phyloP scores from a whole-genome alignment of 2,329 filamentous ascomycete genomes.

The Teratosphaeria epicoccoides region DNA sequence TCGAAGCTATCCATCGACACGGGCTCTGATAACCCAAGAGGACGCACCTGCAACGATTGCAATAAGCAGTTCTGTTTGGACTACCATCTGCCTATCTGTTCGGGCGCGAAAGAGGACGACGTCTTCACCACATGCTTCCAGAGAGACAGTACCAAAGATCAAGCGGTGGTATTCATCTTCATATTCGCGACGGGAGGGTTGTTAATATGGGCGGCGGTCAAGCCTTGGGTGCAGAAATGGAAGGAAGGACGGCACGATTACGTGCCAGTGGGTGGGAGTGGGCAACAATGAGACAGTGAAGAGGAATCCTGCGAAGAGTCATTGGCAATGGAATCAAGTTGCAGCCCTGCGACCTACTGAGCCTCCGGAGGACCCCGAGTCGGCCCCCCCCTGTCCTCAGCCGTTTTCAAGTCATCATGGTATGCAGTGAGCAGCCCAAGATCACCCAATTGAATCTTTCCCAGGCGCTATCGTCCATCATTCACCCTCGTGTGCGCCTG shows the following conservation, averaged over 20 bases:
- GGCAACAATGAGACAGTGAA: constrained; percentile 30
- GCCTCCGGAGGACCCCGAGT: background rate
- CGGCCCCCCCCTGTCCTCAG: background rate
- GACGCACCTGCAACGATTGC: constrained; percentile 51
- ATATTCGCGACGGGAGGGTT: constrained; percentile 52
- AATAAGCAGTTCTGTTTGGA: constrained; percentile 56
- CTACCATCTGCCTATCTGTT: constrained; percentile 52
- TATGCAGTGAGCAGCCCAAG: background rate
- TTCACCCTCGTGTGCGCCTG: background rate
- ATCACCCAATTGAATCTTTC: background rate
- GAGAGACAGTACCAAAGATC: constrained; percentile 56
- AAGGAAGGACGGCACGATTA: constrained; percentile 19
- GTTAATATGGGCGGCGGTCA: constrained; percentile 48
- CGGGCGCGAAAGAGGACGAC: constrained; percentile 53
- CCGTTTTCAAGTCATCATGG: background rate
- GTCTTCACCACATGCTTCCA: constrained; percentile 59
- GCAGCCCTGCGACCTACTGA: background rate
- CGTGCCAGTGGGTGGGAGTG: background rate
- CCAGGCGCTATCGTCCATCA: background rate
- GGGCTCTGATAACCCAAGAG: constrained; percentile 1
- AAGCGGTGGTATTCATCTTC: constrained; percentile 56
- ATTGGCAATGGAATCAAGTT: background rate
- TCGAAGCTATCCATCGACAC: constrained; percentile 12
- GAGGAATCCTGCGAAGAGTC: no score
- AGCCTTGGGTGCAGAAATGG: constrained; percentile 50